Base-by-base conservation (phyloP, 176 grass and related monocot genomes). In the Tuctoria greenei region DNA sequence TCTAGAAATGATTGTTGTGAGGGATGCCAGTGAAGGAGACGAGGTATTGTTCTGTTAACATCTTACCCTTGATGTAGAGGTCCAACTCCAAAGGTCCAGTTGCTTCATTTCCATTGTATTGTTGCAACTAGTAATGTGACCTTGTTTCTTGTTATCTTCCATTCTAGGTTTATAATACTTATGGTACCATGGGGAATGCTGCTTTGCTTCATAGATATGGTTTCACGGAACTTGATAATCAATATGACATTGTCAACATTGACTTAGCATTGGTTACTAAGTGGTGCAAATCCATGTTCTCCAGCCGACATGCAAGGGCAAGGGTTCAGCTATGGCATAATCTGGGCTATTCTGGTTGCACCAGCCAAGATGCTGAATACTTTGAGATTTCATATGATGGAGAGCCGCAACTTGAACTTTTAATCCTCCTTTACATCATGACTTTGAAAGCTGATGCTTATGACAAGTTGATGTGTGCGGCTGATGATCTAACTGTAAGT, bases 191-290 rank as follows among this genome's bases (percentile, higher is more conserved):
- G 81, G 91, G 95, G 75, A 94, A 98, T 84, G 95, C 91, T 81
- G 95, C 91, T 74, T 83, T 94, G 71, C 91, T 94, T 83, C 84
- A 98, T 79, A 79, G 91, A 79, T 94, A 98, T 88, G 95, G 91
- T 27, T 94, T 98, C 60, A 98, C 91, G 42, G 91, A 98, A 94
- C 69, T 75, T 7, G 89, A 77, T 71, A 98, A 98, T 27, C 72
- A 58, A 38, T 98, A 86, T 31, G 89, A 98, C 73, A 93, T 98
- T 44, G 85, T 98, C 59, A 94, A 98, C 79, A 90, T 94, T 35
- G 86, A 98, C 42, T 52, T 98, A 76, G 27, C 75, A 43, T 73
- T 98, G 68, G 84, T 94, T 47, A 69, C 84, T 27, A 86, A 86
- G 76, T 90, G 86, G 78, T 94, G 86, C 72, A 88, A 85, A 61